phyloP scores from a whole-genome alignment of 345 rosid genomes.

The rapeseed (Brassica napus) region DNA sequence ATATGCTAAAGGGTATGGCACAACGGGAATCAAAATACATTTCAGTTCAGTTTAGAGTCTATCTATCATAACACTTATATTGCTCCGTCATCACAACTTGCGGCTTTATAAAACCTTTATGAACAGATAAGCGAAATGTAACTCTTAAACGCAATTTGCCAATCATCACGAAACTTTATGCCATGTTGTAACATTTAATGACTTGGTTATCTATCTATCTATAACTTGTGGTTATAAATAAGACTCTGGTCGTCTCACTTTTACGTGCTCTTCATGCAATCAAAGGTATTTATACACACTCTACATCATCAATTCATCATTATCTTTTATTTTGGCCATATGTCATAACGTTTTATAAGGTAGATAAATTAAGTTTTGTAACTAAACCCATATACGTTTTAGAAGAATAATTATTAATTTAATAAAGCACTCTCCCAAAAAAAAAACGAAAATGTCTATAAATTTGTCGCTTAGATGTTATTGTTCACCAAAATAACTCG shows the following conservation, averaged over 20 bases:
- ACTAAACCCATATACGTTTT: neutral
- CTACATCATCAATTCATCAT: neutral
- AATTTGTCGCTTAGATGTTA: constrained; percentile 2
- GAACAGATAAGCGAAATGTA: neutral
- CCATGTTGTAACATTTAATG: constrained; percentile 18
- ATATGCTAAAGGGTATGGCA: constrained; percentile 15
- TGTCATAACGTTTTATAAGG: neutral
- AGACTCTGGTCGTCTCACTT: neutral
- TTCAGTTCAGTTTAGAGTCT: neutral
- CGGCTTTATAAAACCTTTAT: neutral
- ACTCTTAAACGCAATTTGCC: constrained; percentile 1
- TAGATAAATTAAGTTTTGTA: neutral
- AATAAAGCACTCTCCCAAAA: too few species aligned
- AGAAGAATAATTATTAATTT: too few species aligned
- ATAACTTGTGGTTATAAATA: constrained; percentile 25
- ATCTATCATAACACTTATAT: constrained; percentile 3
- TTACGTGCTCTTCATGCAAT: constrained; percentile 10
- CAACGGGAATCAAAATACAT: constrained; percentile 4
- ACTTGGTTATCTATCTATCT: constrained; percentile 13
- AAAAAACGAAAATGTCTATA: neutral
- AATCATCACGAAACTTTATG: constrained; percentile 4
- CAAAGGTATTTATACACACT: neutral
- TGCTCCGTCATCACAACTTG: neutral
- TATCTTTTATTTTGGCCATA: neutral
- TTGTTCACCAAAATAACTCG: constrained; percentile 20